A percentile compares a stretch with the other conserved stretches of the same genome.
Evolutionary conservation across 208 protist genomes (phyloP).

Genomic region (Acanthamoeba divionensis): DNA sequence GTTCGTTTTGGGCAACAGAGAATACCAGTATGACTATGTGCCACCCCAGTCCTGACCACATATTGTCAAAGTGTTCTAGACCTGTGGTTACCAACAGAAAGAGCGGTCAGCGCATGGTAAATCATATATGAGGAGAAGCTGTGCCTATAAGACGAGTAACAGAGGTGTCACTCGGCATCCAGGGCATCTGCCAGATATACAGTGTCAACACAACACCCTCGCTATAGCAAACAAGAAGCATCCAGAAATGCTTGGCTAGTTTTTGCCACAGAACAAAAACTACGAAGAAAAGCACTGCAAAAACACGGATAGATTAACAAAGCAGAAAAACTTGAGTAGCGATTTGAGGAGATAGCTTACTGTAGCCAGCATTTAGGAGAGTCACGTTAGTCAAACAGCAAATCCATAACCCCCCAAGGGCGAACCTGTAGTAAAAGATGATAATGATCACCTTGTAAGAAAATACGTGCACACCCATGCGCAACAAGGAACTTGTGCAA

Average conservation of each 20-base stretch:
- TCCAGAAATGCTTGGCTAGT: constrained; percentile 11
- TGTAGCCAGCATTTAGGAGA: constrained; percentile 31
- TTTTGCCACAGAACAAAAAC: constrained; percentile 50
- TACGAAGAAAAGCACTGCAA: constrained; percentile 18
- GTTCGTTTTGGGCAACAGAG: constrained; percentile 42
- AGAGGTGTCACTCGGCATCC: neutral
- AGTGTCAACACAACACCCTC: neutral
- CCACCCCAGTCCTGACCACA: neutral
- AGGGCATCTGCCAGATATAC: constrained; percentile 44
- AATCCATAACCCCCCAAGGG: constrained; percentile 16
- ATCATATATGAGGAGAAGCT: neutral
- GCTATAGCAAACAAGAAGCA: constrained; percentile 13
- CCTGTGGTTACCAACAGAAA: neutral
- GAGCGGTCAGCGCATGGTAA: neutral
- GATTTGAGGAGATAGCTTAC: no score
- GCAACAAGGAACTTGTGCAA: no score
- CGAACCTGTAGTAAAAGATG: neutral
- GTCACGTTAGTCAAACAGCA: constrained; percentile 11
- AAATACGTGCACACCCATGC: no score
- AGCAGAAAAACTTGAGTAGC: no score
- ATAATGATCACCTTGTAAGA: no score
- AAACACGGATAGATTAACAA: neutral
- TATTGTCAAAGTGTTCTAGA: constrained; percentile 14
- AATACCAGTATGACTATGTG: constrained; percentile 31
- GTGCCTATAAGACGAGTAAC: neutral